These are phyloP conservation scores for Amoebophrya sp. DNA, from an alignment of 169 alveolate species.

Conservation along the genomic window DNA sequence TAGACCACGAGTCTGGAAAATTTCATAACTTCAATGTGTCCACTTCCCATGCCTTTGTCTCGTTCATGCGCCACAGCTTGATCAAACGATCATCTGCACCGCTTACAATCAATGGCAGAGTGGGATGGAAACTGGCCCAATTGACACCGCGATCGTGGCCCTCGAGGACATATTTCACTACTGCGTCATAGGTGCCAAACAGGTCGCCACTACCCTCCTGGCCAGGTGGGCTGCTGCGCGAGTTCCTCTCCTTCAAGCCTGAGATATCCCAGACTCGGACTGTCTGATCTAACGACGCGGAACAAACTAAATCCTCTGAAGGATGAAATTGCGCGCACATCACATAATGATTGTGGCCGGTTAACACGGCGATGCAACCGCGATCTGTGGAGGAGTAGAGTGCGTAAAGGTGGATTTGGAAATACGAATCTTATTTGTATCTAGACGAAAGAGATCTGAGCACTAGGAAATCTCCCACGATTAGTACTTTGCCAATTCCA, in stretches of 20 bases:
- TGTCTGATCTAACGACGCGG: constrained; percentile 87
- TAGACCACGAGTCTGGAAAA: no score
- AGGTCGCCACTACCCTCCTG: constrained; percentile 59
- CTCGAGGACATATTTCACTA: constrained; percentile 79
- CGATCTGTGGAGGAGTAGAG: constrained; percentile 32
- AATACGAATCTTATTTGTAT: neutral
- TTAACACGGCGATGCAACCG: constrained; percentile 67
- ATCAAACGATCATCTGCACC: constrained; percentile 64
- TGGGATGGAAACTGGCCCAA: constrained; percentile 90
- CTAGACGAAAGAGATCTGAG: neutral
- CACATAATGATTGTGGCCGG: constrained; percentile 93
- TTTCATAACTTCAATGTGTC: constrained; percentile 76
- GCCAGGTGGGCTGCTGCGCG: constrained; percentile 53
- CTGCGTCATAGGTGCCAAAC: constrained; percentile 84
- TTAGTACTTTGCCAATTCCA: constrained; percentile 90
- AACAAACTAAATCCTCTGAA: constrained; percentile 79
- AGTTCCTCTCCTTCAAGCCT: constrained; percentile 73
- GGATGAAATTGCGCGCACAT: constrained; percentile 94
- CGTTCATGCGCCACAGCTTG: constrained; percentile 64
- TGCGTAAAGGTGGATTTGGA: constrained; percentile 30
- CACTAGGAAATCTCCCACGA: constrained; percentile 27
- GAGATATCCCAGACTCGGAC: constrained; percentile 92
- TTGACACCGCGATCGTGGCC: constrained; percentile 96
- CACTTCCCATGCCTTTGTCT: constrained; percentile 84
- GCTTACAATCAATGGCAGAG: constrained; percentile 77